Conservation (phyloP, 768 basidiomycete species). For the Termitomyces titanicus region DNA sequence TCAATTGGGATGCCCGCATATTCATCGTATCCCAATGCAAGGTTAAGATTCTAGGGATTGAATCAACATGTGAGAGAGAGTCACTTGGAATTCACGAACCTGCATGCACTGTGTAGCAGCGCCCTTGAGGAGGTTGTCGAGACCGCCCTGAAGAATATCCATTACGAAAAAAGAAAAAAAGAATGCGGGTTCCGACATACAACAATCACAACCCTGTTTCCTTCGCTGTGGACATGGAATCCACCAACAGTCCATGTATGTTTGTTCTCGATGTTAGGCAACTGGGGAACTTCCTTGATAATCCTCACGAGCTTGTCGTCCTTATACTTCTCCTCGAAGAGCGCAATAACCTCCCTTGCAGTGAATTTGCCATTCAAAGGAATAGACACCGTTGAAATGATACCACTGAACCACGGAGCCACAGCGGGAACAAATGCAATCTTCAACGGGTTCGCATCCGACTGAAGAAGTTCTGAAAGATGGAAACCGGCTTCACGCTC, state of each 20-base stretch:
- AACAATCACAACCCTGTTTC: slow-evolving; percentile 91
- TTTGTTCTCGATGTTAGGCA: slow-evolving; percentile 72
- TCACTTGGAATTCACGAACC: slow-evolving; percentile 38
- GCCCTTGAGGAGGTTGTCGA: slow-evolving; percentile 97
- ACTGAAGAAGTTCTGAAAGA: slow-evolving; percentile 58
- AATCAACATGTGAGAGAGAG: neutral
- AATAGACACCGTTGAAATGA: slow-evolving; percentile 82
- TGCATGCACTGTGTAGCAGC: slow-evolving; percentile 99
- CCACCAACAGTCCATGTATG: slow-evolving; percentile 94
- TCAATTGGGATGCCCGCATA: slow-evolving; percentile 65
- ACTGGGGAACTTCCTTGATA: slow-evolving; percentile 64
- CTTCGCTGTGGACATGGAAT: slow-evolving; percentile 86
- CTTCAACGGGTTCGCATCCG: slow-evolving; percentile 34
- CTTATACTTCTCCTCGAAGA: slow-evolving; percentile 78
- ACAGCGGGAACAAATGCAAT: slow-evolving; percentile 87
- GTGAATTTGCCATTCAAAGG: slow-evolving; percentile 66
- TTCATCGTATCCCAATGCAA: slow-evolving; percentile 85
- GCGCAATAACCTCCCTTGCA: slow-evolving; percentile 65
- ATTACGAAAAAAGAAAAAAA: neutral
- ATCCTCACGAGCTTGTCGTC: slow-evolving; percentile 72
- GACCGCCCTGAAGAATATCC: slow-evolving; percentile 58
- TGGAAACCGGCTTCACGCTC: slow-evolving; percentile 92
- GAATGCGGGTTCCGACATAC: slow-evolving; percentile 40
- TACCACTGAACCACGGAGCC: slow-evolving; percentile 95
- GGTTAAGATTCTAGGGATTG: slow-evolving; percentile 72